These are phyloP conservation scores for Cutaneotrichosporon dermatis DNA, from an alignment of 1,284 basidiomycete species.

Conservation along the genomic window DNA sequence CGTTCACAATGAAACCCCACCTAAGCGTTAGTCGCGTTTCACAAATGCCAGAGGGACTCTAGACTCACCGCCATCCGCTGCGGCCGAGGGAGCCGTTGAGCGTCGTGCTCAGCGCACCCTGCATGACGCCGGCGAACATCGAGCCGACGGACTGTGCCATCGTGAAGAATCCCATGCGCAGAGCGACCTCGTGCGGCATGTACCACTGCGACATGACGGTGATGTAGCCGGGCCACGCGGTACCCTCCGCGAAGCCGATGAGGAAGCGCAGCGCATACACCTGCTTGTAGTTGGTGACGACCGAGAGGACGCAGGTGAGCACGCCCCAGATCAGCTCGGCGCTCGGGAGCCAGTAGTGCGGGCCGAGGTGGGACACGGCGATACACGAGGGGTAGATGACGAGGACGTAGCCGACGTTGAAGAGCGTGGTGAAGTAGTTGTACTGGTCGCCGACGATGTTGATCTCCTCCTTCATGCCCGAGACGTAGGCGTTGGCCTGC, in stretches of 20 bases:
- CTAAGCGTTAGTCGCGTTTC: neutral
- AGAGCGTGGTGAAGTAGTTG: slow-evolving; percentile 17
- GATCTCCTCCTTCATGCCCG: slow-evolving; percentile 25
- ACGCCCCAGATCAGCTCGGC: slow-evolving; percentile 15
- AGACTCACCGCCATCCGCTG: slow-evolving; percentile 22
- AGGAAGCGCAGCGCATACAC: slow-evolving; percentile 21
- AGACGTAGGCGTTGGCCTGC: slow-evolving; percentile 29
- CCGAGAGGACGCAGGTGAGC: slow-evolving; percentile 12
- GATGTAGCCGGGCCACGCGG: slow-evolving; percentile 13
- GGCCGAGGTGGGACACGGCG: slow-evolving; percentile 10
- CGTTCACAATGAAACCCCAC: slow-evolving; percentile 23
- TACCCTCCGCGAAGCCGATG: slow-evolving; percentile 24
- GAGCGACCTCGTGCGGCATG: slow-evolving; percentile 24
- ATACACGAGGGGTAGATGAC: slow-evolving; percentile 11
- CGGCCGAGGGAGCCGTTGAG: slow-evolving; percentile 12
- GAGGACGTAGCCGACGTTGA: slow-evolving; percentile 17
- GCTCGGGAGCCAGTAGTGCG: slow-evolving; percentile 10
- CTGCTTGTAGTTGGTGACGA: slow-evolving; percentile 1
- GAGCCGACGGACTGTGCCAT: slow-evolving; percentile 19
- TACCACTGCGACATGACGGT: slow-evolving; percentile 20
- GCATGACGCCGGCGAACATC: slow-evolving; percentile 25
- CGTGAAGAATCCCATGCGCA: slow-evolving; percentile 25
- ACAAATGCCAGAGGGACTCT: neutral
- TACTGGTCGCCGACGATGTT: slow-evolving; percentile 33
- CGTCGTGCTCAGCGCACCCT: slow-evolving; percentile 23